Conservation (phyloP, 2,329 filamentous ascomycete species). For the Alternaria ethzedia region DNA sequence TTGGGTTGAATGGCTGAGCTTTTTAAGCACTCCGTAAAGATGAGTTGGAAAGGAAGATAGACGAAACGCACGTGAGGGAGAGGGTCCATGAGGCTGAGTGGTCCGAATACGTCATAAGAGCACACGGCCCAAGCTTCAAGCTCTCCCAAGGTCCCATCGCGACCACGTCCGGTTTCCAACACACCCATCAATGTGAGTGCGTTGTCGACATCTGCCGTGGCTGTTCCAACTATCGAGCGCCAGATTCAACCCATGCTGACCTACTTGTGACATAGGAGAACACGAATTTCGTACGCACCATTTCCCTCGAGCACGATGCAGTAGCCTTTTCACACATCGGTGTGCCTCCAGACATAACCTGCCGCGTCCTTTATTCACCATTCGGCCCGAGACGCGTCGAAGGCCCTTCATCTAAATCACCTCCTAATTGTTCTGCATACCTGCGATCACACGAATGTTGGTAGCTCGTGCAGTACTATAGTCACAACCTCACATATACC, state of each 20-base stretch:
- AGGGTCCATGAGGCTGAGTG: background rate
- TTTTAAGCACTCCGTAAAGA: background rate
- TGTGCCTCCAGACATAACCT: background rate
- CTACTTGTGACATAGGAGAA: background rate
- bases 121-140: background rate
- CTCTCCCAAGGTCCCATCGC: background rate
- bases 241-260: background rate
- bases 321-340: background rate
- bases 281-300: background rate
- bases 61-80: background rate
- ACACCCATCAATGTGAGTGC: background rate
- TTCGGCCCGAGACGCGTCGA: background rate
- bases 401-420: background rate
- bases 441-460: slow-evolving; percentile 5
- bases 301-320: background rate
- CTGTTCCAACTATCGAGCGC: background rate
- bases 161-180: background rate
- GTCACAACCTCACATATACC: slow-evolving; percentile 30
- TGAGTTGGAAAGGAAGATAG: background rate
- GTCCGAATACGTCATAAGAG: slow-evolving; percentile 4
- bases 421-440: slow-evolving; percentile 8
- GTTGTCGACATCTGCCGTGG: background rate
- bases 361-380: background rate
- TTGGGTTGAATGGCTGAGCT: background rate
- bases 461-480: slow-evolving; percentile 26